These are phyloP conservation scores for Kuraishia borneana DNA, from an alignment of 805 yeast species.

Conservation along the genomic window DNA sequence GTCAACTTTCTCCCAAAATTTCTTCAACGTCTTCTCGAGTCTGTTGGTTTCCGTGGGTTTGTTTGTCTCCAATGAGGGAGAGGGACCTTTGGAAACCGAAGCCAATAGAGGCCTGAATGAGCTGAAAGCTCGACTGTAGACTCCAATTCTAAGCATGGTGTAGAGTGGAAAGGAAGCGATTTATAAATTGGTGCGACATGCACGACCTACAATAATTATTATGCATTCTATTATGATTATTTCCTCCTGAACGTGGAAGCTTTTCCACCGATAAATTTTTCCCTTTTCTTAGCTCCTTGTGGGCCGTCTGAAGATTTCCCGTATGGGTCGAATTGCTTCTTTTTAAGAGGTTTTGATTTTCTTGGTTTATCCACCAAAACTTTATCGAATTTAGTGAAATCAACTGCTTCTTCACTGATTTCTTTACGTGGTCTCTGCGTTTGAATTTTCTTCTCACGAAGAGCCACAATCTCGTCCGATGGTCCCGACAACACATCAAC, in stretches of 20 bases:
- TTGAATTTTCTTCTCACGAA: not conserved
- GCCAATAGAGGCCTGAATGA: not conserved
- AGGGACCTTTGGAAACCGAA: not conserved
- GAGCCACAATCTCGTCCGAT: not conserved
- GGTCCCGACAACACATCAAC: not conserved
- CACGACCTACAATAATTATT: not conserved
- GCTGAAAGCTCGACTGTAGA: not conserved
- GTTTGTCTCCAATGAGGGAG: slow-evolving; percentile 31
- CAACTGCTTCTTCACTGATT: not conserved
- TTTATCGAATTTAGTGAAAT: not conserved
- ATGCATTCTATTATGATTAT: not conserved
- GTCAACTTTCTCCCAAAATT: slow-evolving; percentile 74
- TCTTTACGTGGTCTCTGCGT: not conserved
- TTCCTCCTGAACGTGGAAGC: not conserved
- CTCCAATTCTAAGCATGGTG: not conserved
- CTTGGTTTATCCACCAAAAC: slow-evolving; percentile 1
- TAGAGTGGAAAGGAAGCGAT: not conserved
- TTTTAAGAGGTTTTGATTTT: slow-evolving; percentile 1
- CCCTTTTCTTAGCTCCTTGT: slow-evolving; percentile 32
- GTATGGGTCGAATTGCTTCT: slow-evolving; percentile 8
- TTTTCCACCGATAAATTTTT: slow-evolving; percentile 7
- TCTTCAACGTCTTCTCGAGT: slow-evolving; percentile 53
- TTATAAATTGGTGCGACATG: too few relatives aligned
- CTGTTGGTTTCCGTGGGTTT: slow-evolving; percentile 53
- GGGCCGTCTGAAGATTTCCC: slow-evolving; percentile 35